Evolutionary conservation across 139 green algal genomes (phyloP).

Genomic region (Eudorina sp.): DNA sequence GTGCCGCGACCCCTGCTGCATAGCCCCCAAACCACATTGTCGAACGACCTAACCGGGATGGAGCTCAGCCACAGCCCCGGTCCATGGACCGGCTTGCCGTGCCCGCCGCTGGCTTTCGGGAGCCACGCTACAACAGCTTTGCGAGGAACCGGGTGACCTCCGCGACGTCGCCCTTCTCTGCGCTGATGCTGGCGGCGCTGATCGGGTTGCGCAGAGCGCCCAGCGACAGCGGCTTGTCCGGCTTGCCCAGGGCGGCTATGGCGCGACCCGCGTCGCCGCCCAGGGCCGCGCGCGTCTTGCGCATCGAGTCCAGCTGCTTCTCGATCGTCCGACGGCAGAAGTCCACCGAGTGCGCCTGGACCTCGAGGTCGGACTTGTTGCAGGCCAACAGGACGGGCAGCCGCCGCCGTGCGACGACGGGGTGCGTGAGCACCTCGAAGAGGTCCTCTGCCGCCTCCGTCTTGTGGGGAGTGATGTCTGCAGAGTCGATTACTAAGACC

Average conservation of each 20-base stretch:
- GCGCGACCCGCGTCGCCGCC: neutral
- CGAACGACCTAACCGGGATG: no score
- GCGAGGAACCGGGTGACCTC: conserved; percentile 54
- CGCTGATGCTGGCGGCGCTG: conserved; percentile 41
- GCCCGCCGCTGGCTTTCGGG: no score
- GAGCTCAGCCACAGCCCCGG: no score
- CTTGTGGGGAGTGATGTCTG: conserved; percentile 85
- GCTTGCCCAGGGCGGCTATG: conserved; percentile 14
- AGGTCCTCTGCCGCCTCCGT: conserved; percentile 65
- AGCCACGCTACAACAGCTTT: conserved; percentile 20
- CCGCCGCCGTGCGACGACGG: conserved; percentile 61
- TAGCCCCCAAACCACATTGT: no score
- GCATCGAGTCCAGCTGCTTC: conserved; percentile 88
- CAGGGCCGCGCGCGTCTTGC: conserved; percentile 73
- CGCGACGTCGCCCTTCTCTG: conserved; percentile 48
- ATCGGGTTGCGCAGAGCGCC: conserved; percentile 47
- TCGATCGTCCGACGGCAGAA: conserved; percentile 93
- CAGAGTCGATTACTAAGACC: conserved; percentile 89
- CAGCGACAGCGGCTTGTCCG: conserved; percentile 51
- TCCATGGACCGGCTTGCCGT: no score
- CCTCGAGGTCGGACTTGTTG: conserved; percentile 94
- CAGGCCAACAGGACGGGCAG: conserved; percentile 91
- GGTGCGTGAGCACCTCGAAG: conserved; percentile 69
- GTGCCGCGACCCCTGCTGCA: no score
- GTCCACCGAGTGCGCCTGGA: conserved; percentile 87